A percentile compares a stretch with the other conserved stretches of the same genome.
phyloP scores from a whole-genome alignment of 1,284 basidiomycete genomes.

The Clitocybe nebularis region DNA sequence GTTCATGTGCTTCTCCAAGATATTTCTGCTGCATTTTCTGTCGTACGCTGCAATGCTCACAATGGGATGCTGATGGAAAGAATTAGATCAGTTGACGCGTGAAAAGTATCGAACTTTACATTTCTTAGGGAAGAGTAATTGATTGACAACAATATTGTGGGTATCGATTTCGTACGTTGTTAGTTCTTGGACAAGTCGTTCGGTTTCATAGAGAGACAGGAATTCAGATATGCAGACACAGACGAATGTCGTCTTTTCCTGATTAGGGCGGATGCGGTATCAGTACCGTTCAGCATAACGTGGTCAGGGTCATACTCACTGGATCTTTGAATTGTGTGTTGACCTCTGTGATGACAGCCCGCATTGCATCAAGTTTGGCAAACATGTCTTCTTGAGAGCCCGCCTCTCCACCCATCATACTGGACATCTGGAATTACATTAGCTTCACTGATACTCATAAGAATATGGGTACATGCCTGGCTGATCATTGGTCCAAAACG shows the following conservation, averaged over 20 bases:
- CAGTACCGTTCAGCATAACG: conserved; percentile 1
- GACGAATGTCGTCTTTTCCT: conserved; percentile 98
- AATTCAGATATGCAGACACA: conserved; percentile 99
- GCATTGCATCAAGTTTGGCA: conserved; percentile 96
- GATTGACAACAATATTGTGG: conserved; percentile 98
- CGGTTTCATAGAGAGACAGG: conserved; percentile 96
- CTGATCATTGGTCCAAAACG: conserved; percentile 97
- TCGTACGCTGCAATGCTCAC: conserved; percentile 92
- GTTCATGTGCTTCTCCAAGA: conserved; percentile 88
- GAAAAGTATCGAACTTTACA: conserved; percentile 38
- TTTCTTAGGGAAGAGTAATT: conserved; percentile 91
- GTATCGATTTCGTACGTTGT: conserved; percentile 98
- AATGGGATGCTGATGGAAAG: conserved; percentile 69
- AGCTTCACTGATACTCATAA: background rate
- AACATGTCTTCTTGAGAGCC: conserved; percentile 97
- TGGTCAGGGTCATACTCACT: conserved; percentile 43
- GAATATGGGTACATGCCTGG: conserved; percentile 49
- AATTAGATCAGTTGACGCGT: no score
- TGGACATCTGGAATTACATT: conserved; percentile 65
- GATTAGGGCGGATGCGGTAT: conserved; percentile 8
- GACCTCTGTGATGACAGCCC: conserved; percentile 95
- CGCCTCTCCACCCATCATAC: conserved; percentile 89
- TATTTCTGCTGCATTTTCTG: conserved; percentile 99
- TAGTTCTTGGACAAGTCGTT: conserved; percentile 94
- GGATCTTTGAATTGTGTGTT: conserved; percentile 99